Conservation (phyloP, 148 eudicot species). For the Bassia scoparia region DNA sequence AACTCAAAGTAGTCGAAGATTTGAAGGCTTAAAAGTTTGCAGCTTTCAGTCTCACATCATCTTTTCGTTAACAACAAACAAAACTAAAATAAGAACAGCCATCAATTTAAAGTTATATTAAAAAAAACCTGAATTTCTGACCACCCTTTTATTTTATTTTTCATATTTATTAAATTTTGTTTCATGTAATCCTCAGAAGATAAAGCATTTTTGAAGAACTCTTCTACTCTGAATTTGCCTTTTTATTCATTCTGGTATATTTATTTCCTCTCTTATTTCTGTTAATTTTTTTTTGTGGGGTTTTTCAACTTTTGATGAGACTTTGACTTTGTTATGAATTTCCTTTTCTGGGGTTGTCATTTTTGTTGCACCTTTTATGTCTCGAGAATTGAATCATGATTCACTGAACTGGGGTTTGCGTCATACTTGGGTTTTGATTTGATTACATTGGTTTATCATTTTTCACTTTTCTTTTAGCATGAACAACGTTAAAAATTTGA, state of each 20-base stretch:
- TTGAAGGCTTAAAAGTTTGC: background rate
- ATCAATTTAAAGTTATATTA: background rate
- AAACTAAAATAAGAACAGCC: background rate
- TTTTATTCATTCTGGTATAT: conserved; percentile 16
- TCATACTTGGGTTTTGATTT: background rate
- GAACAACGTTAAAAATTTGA: background rate
- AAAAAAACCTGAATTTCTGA: background rate
- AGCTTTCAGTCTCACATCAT: conserved; percentile 21
- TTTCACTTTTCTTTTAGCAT: background rate
- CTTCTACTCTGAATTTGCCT: conserved; percentile 8
- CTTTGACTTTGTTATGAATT: background rate
- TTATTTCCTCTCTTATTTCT: background rate
- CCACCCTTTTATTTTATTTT: conserved; percentile 1
- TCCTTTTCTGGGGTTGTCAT: conserved; percentile 3
- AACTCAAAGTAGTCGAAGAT: background rate
- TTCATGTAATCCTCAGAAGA: background rate
- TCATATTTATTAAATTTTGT: background rate
- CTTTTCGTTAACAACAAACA: background rate
- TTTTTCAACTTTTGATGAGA: background rate
- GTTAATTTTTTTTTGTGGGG: conserved; percentile 3
- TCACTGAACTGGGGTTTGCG: conserved; percentile 13
- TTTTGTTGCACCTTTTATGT: conserved; percentile 3
- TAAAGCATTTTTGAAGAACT: background rate
- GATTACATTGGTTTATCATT: background rate
- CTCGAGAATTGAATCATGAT: background rate